Conservation (phyloP, 345 rosid species). For the Eucalyptus virginea region DNA sequence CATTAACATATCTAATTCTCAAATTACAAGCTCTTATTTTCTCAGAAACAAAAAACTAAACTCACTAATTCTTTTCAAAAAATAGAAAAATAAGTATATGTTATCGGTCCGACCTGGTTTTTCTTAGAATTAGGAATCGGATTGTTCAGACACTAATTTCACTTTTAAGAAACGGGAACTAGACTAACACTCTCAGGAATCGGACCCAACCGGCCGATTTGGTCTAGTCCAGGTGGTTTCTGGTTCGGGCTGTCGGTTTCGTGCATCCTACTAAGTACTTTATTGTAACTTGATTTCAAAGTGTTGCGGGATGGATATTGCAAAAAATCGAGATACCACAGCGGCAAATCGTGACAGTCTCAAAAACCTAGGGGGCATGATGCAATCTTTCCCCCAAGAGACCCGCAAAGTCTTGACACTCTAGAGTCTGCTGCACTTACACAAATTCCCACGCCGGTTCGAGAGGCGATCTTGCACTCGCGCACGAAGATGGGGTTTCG, state of each 20-base stretch:
- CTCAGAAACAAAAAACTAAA: no score
- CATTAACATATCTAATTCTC: no score
- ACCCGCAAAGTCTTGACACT: not conserved
- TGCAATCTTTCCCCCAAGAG: not conserved
- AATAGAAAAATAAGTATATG: no score
- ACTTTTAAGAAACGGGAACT: no score
- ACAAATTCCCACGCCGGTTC: not conserved
- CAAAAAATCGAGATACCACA: not conserved
- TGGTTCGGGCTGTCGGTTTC: accelerated
- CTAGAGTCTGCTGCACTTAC: not conserved
- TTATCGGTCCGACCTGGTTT: accelerated
- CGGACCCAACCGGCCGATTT: accelerated
- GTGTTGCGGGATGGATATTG: not conserved
- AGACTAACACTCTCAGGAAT: no score
- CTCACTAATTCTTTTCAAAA: no score
- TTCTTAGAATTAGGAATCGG: no score
- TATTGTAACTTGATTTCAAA: not conserved
- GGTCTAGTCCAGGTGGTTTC: accelerated
- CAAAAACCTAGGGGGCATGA: not conserved
- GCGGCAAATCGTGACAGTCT: not conserved
- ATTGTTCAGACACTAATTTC: accelerated
- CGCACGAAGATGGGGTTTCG: conserved; percentile 21
- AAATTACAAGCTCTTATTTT: no score
- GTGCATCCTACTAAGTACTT: no score
- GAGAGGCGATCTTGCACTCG: not conserved